Conservation (phyloP, 2,329 filamentous ascomycete species). For the Capronia americana region DNA sequence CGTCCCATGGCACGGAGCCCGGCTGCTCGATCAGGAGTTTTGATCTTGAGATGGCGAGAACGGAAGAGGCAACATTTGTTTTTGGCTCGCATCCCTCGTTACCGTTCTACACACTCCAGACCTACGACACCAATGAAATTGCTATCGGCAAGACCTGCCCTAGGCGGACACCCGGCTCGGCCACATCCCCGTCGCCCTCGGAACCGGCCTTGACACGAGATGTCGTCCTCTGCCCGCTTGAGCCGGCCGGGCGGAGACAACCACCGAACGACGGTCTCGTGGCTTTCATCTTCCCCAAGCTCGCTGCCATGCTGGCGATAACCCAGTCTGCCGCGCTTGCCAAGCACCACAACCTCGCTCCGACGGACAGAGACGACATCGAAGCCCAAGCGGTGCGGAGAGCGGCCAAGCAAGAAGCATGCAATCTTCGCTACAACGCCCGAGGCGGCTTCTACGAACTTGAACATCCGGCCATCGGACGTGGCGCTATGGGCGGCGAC, state of each 20-base stretch:
- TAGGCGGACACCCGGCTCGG: conserved; percentile 20
- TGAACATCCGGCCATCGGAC: conserved; percentile 52
- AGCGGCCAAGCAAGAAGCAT: conserved; percentile 55
- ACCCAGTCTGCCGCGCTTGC: conserved; percentile 53
- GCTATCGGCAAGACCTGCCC: conserved; percentile 52
- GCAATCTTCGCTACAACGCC: conserved; percentile 53
- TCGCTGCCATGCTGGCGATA: conserved; percentile 57
- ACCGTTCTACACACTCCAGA: conserved; percentile 55
- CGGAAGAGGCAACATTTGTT: conserved; percentile 50
- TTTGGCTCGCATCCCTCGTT: conserved; percentile 49
- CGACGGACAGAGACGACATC: conserved; percentile 50
- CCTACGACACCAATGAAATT: conserved; percentile 51
- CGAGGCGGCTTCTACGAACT: conserved; percentile 52
- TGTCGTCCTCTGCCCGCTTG: conserved; percentile 52
- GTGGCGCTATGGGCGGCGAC: conserved; percentile 36
- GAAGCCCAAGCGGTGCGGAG: conserved; percentile 53
- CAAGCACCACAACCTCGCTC: conserved; percentile 49
- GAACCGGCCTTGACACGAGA: conserved; percentile 50
- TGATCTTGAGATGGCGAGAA: conserved; percentile 51
- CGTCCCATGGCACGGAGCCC: conserved; percentile 52
- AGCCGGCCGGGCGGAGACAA: conserved; percentile 47
- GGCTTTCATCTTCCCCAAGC: conserved; percentile 54
- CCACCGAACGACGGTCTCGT: conserved; percentile 53
- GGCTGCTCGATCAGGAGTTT: conserved; percentile 45
- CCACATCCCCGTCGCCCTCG: not conserved